Evolutionary conservation across 768 basidiomycete genomes (phyloP).

Genomic region (Suillus cothurnatus): DNA sequence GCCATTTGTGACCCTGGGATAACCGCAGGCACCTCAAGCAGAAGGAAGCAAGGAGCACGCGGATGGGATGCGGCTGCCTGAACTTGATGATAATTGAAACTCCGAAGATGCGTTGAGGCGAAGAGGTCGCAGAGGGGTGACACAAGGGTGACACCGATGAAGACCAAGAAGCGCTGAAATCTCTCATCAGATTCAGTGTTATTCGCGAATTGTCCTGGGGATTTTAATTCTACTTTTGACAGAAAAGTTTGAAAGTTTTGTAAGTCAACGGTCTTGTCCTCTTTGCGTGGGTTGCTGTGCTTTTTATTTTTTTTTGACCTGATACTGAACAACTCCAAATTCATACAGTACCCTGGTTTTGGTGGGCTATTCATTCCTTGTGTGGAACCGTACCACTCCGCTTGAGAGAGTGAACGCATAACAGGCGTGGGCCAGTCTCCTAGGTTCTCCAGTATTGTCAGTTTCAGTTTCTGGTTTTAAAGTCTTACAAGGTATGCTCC

Average conservation of each 20-base stretch:
- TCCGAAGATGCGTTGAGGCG: constrained; percentile 9
- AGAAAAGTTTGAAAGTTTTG: constrained; percentile 13
- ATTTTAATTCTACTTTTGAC: constrained; percentile 11
- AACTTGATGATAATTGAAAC: constrained; percentile 12
- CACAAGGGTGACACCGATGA: background rate
- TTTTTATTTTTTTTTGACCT: background rate
- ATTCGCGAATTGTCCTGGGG: constrained; percentile 8
- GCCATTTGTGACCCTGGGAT: constrained; percentile 4
- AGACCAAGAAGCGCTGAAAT: constrained; percentile 7
- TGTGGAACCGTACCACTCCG: constrained; percentile 10
- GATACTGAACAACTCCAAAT: constrained; percentile 2
- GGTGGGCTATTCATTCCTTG: constrained; percentile 13
- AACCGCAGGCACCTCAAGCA: background rate
- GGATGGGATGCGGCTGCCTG: constrained; percentile 6
- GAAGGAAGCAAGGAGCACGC: constrained; percentile 4
- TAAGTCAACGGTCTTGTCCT: constrained; percentile 5
- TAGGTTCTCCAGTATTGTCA: background rate
- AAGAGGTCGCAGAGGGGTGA: constrained; percentile 8
- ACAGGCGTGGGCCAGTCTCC: constrained; percentile 10
- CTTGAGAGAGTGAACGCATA: constrained; percentile 12
- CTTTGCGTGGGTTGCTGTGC: constrained; percentile 11
- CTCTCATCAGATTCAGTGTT: constrained; percentile 14
- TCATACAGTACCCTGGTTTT: background rate
- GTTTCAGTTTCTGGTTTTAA: constrained; percentile 11
- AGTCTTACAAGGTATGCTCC: constrained; percentile 17